phyloP scores from a whole-genome alignment of 495 filamentous ascomycete species.

The Lepraria neglecta region DNA sequence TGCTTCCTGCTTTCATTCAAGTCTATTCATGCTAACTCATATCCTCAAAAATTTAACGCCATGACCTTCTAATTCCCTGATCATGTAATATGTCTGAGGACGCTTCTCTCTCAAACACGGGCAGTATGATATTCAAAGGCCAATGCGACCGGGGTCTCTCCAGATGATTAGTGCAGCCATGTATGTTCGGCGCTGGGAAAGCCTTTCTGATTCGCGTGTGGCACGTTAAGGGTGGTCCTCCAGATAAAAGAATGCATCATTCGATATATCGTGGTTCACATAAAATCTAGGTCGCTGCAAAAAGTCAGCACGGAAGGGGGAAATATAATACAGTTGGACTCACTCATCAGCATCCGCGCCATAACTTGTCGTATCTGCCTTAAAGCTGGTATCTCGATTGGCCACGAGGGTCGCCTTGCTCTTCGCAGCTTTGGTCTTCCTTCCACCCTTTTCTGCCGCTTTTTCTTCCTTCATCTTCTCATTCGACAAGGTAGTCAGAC shows the following conservation, averaged over 20 bases:
- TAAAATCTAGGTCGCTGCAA: constrained; percentile 55
- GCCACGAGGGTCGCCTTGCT: constrained; percentile 80
- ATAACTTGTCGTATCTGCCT: constrained; percentile 66
- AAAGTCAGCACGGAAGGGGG: not conserved
- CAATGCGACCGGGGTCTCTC: not conserved
- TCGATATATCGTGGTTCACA: constrained; percentile 41
- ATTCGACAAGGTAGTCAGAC: constrained; percentile 77
- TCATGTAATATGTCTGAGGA: not conserved
- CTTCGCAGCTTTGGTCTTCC: constrained; percentile 94
- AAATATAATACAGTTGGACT: constrained; percentile 35
- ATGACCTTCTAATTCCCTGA: not conserved
- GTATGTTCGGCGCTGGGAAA: constrained; percentile 10
- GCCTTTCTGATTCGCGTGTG: not conserved
- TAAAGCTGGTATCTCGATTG: constrained; percentile 53
- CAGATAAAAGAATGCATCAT: not conserved
- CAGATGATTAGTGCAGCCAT: not conserved
- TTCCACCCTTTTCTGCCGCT: constrained; percentile 83
- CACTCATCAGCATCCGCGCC: constrained; percentile 72
- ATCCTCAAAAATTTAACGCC: not conserved
- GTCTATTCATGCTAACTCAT: not conserved
- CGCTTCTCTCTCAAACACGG: not conserved
- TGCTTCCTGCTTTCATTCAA: not conserved
- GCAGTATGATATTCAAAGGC: not conserved
- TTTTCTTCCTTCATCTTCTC: constrained; percentile 99
- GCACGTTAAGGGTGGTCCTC: not conserved